Conservation (phyloP, 78 protist genomes). For the Emiliania huxleyi region DNA sequence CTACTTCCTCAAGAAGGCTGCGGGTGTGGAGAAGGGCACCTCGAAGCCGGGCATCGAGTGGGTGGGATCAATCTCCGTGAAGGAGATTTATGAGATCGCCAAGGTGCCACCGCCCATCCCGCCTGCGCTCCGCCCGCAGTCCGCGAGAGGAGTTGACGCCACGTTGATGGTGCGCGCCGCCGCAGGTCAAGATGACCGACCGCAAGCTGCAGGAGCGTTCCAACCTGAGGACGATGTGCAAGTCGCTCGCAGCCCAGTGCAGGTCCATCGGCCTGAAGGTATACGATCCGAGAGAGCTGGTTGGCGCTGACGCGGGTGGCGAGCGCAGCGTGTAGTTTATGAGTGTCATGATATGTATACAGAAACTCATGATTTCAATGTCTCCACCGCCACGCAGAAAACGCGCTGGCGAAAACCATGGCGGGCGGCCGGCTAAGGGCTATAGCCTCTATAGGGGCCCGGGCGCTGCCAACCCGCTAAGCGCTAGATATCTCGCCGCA, state of each 20-base stretch:
- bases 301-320: too few relatives aligned
- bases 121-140: too few relatives aligned
- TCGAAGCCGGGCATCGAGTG: background rate
- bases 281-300: background rate
- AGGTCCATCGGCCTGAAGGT: background rate
- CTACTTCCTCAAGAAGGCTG: slow-evolving; percentile 33
- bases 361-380: too few relatives aligned
- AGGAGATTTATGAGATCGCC: slow-evolving; percentile 53
- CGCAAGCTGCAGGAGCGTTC: background rate
- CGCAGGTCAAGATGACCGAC: background rate
- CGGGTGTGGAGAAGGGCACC: slow-evolving; percentile 30
- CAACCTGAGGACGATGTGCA: background rate
- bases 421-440: too few relatives aligned
- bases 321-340: too few relatives aligned
- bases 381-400: too few relatives aligned
- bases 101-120: too few relatives aligned
- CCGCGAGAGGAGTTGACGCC: background rate
- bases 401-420: too few relatives aligned
- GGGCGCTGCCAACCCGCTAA: too few relatives aligned
- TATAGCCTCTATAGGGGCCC: too few relatives aligned
- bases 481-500: too few relatives aligned
- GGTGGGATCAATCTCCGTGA: slow-evolving; percentile 21
- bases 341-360: too few relatives aligned
- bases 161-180: background rate
- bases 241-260: background rate